Percentiles rank a stretch among this genome's conserved stretches.
These are phyloP conservation scores for Linnemannia hyalina DNA, from an alignment of 192 early-diverging fungal genomes.

Conservation along the genomic window DNA sequence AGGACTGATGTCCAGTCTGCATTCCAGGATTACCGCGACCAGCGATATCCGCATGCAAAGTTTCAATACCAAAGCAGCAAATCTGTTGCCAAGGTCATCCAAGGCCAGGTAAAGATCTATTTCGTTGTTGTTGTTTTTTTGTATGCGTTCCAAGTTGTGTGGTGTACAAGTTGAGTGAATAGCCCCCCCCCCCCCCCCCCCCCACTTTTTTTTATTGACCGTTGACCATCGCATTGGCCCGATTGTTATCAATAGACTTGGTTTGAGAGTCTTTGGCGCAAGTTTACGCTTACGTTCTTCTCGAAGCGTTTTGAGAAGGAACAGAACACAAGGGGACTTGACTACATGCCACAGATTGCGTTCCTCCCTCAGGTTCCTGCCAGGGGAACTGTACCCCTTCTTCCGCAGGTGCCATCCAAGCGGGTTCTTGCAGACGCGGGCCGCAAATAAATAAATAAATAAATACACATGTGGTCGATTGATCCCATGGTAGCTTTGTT, in stretches of 20 bases:
- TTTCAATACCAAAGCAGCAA: constrained; percentile 1
- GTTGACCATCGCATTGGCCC: too few species aligned
- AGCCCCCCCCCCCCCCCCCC: too few species aligned
- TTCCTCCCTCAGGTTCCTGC: background rate
- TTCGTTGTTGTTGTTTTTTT: too few species aligned
- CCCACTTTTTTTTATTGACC: background rate
- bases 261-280: too few species aligned
- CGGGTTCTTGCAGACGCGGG: background rate
- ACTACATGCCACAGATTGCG: background rate
- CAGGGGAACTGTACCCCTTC: background rate
- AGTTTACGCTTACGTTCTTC: background rate
- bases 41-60: constrained; percentile 5
- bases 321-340: background rate
- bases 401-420: background rate
- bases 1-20: background rate
- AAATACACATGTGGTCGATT: too few species aligned
- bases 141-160: too few species aligned
- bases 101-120: constrained; percentile 1
- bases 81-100: constrained; percentile 4
- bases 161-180: too few species aligned
- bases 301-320: background rate
- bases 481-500: too few species aligned
- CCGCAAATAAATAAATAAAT: too few species aligned
- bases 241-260: background rate
- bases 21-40: constrained; percentile 9